Percentiles rank a stretch among this genome's conserved stretches.
Evolutionary conservation across 2,329 filamentous ascomycete species (phyloP).

Genomic region (Calycina herbarum): DNA sequence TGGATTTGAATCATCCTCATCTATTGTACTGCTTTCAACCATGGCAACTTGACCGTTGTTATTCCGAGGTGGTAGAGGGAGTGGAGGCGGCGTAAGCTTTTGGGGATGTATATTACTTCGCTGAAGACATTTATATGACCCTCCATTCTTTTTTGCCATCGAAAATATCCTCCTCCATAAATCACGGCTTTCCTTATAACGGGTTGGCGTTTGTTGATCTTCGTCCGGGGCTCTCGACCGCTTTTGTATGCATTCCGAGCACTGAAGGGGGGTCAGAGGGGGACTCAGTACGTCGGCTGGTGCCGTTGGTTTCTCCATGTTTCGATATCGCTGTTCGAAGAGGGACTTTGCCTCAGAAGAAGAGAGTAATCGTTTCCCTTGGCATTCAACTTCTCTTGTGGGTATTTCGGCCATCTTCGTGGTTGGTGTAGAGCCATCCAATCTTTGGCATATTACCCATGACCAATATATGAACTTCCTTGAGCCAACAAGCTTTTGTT

Average conservation of each 20-base stretch:
- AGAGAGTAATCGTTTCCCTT: constrained; percentile 13
- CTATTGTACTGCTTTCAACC: neutral
- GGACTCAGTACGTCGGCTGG: neutral
- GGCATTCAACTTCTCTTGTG: constrained; percentile 12
- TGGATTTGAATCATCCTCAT: neutral
- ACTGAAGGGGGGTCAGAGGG: neutral
- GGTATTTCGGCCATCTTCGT: constrained; percentile 22
- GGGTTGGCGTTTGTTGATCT: neutral
- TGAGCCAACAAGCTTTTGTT: constrained; percentile 20
- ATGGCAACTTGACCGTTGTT: neutral
- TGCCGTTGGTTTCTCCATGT: constrained; percentile 3
- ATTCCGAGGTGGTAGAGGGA: neutral
- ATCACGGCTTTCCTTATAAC: neutral
- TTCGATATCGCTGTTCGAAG: constrained; percentile 10
- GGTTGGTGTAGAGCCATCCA: constrained; percentile 19
- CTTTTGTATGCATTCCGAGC: neutral
- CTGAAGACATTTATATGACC: neutral
- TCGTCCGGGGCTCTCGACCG: neutral
- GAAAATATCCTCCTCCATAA: constrained; percentile 12
- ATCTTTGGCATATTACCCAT: constrained; percentile 27
- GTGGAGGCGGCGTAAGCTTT: neutral
- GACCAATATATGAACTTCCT: constrained; percentile 20
- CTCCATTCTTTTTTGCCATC: neutral
- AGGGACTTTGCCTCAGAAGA: constrained; percentile 4
- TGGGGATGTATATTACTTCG: neutral